Conservation (phyloP, 768 basidiomycete species). For the Tylopilus vinaceipallidus region DNA sequence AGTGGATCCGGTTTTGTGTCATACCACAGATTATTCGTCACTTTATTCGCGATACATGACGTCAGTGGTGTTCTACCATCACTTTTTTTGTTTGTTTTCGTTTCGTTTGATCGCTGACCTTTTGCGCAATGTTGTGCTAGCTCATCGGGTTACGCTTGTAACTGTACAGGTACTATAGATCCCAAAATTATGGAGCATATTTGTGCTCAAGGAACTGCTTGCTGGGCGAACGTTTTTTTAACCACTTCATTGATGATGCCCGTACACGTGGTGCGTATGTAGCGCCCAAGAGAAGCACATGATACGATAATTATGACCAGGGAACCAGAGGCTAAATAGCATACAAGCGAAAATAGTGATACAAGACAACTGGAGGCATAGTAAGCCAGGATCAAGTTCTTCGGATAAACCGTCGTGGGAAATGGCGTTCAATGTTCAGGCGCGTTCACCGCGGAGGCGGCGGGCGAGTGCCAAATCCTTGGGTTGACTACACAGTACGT, state of each 20-base stretch:
- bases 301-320: neutral
- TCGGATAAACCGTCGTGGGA: neutral
- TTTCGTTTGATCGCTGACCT: neutral
- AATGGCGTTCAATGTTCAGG: constrained; percentile 7
- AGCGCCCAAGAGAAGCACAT: neutral
- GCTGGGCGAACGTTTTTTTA: neutral
- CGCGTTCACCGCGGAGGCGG: constrained; percentile 33
- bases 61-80: neutral
- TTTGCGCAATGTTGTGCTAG: neutral
- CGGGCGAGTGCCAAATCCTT: constrained; percentile 34
- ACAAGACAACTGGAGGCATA: neutral
- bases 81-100: too few relatives aligned
- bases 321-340: neutral
- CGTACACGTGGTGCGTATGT: neutral
- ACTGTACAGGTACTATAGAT: neutral
- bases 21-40: constrained; percentile 27
- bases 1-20: constrained; percentile 3
- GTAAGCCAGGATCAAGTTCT: neutral
- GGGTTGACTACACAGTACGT: constrained; percentile 26
- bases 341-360: neutral
- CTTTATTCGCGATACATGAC: constrained; percentile 17
- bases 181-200: neutral
- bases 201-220: neutral
- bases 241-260: neutral
- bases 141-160: neutral